phyloP scores from a whole-genome alignment of 2,329 filamentous ascomycete genomes.

The Plectosphaerella sp. region DNA sequence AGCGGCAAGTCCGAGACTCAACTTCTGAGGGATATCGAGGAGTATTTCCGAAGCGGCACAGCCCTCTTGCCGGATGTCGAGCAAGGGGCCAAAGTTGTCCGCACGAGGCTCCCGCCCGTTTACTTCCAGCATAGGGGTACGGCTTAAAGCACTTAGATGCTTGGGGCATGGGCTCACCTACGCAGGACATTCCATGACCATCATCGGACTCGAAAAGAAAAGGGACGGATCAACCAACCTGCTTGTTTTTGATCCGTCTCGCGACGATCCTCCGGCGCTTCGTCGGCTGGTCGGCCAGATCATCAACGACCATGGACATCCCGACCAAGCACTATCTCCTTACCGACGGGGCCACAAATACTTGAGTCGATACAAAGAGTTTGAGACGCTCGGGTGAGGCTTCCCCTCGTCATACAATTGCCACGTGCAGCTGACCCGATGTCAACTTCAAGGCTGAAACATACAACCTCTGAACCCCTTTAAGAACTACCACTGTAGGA shows the following conservation, averaged over 20 bases:
- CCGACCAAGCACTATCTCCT: slow-evolving; percentile 56
- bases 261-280: slow-evolving; percentile 63
- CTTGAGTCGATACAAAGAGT: slow-evolving; percentile 66
- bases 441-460: too few species aligned
- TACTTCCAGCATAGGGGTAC: slow-evolving; percentile 81
- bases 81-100: slow-evolving; percentile 56
- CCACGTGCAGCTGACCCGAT: too few species aligned
- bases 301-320: slow-evolving; percentile 35
- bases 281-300: slow-evolving; percentile 49
- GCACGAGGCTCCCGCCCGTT: slow-evolving; percentile 73
- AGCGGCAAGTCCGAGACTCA: slow-evolving; percentile 41
- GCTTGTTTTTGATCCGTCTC: slow-evolving; percentile 85
- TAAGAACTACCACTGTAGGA: neutral
- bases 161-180: neutral
- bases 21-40: slow-evolving; percentile 64
- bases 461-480: neutral
- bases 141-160: slow-evolving; percentile 4
- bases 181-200: slow-evolving; percentile 80
- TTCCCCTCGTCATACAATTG: too few species aligned
- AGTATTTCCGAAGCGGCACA: slow-evolving; percentile 64
- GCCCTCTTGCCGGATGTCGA: slow-evolving; percentile 27
- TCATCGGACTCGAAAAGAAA: slow-evolving; percentile 75
- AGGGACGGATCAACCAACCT: slow-evolving; percentile 62
- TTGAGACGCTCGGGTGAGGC: slow-evolving; percentile 59
- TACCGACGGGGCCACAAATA: slow-evolving; percentile 70